phyloP scores from a whole-genome alignment of 2,329 filamentous ascomycete species.

The Rhytidhysteron rufulum region DNA sequence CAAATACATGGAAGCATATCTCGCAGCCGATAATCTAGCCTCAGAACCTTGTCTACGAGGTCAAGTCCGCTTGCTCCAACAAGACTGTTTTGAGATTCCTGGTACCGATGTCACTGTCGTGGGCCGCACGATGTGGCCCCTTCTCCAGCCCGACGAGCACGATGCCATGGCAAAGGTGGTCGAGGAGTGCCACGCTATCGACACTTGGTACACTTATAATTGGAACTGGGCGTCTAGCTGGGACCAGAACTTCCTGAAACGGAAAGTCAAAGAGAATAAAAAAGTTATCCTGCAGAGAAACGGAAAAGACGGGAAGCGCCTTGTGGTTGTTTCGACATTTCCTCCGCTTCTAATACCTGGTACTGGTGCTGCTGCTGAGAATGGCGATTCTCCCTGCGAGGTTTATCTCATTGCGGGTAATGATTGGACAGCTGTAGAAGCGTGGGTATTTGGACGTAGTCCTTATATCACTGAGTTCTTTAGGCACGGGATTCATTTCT shows the following conservation, averaged over 20 bases:
- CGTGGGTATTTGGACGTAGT: slow-evolving; percentile 47
- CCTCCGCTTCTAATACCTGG: slow-evolving; percentile 49
- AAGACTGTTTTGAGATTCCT: slow-evolving; percentile 39
- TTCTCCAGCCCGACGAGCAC: slow-evolving; percentile 39
- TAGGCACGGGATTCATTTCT: slow-evolving; percentile 25
- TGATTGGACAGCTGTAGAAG: slow-evolving; percentile 41
- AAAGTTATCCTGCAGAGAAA: too few species aligned
- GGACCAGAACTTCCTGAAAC: slow-evolving; percentile 51
- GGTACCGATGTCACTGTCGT: slow-evolving; percentile 48
- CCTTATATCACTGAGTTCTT: slow-evolving; percentile 42
- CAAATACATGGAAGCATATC: slow-evolving; percentile 18
- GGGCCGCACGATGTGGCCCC: slow-evolving; percentile 58
- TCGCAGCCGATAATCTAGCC: slow-evolving; percentile 23
- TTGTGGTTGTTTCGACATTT: slow-evolving; percentile 55
- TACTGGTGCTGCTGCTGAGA: slow-evolving; percentile 46
- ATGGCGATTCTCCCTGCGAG: slow-evolving; percentile 50
- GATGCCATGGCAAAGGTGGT: slow-evolving; percentile 38
- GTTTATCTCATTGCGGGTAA: slow-evolving; percentile 46
- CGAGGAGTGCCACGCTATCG: too few species aligned
- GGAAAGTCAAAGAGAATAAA: too few species aligned
- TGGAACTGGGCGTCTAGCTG: slow-evolving; percentile 43
- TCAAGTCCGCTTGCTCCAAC: slow-evolving; percentile 45
- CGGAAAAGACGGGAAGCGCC: slow-evolving; percentile 5
- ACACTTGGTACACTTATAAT: too few species aligned
- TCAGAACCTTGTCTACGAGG: slow-evolving; percentile 23